Evolutionary conservation across 192 early-diverging fungal genomes (phyloP), one percentile per base, ranked within the genome.

Genomic region (Coemansia aciculifera): DNA sequence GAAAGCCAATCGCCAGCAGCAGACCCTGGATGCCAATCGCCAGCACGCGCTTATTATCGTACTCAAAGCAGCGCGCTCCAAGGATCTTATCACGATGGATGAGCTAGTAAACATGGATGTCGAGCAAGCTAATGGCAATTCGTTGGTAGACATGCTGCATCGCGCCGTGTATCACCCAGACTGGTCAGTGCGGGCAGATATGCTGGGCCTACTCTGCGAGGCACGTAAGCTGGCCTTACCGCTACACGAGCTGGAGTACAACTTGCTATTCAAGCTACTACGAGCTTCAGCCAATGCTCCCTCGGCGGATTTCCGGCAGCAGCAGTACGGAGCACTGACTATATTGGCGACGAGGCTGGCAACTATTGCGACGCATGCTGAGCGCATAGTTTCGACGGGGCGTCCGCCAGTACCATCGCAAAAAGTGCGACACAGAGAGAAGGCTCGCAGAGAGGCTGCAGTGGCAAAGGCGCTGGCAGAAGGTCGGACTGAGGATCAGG

Each of bases 251-350:
- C 76, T 83, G 12, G 93, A 96, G 67, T 67, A 90, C n/a, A 69
- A 81, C 0, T 73, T 92, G 59, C 51, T 96, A 29, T 87, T 88
- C 62, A 64, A 75, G 27, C 91, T 92, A 46, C 73, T 96, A 27
- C 81, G 84, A 0, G 86, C 88, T 15, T 94, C 93, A 64, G 62
- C 89, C 52, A 90, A 88, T 42, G 86, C 85, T 15, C 89, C 90
- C 23, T 88, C 88, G 23, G 90, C 93, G 0, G 93, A 95, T 40
- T 95, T 93, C 75, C 87, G 95, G 11, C 93, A 94, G 76, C 87
- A 87, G 63, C 77, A 94, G 46, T 84, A 80, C 38, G 84, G 85
- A 12, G 78, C 88, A 48, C 61, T 90, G 32, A 86, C 85, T 7
- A 83, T 87, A 48, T 72, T 93, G 31, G 82, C 90, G 32, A 74